A percentile compares a stretch with the other conserved stretches of the same genome.
These are phyloP conservation scores for Penicillium verhagenii DNA, from an alignment of 495 filamentous ascomycete species.

Conservation along the genomic window DNA sequence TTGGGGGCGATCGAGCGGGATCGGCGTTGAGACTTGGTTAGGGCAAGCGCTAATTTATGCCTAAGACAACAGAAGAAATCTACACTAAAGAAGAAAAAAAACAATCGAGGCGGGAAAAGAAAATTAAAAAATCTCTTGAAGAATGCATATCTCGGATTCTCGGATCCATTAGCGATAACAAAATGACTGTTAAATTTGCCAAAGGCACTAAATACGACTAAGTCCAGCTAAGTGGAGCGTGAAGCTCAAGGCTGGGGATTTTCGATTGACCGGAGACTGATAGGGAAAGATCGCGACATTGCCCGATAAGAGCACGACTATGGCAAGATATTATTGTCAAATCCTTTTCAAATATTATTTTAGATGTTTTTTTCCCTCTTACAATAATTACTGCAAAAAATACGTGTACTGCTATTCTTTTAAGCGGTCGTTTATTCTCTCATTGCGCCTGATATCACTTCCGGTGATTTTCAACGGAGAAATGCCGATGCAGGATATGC, in stretches of 20 bases:
- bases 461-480: slow-evolving; percentile 18
- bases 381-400: no score
- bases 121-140: not conserved
- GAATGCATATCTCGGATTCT: not conserved
- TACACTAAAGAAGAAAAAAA: no score
- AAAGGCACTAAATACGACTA: not conserved
- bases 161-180: not conserved
- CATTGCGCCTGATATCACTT: slow-evolving; percentile 7
- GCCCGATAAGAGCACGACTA: slow-evolving; percentile 17
- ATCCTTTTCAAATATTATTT: no score
- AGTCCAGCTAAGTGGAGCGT: not conserved
- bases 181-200: not conserved
- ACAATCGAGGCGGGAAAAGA: no score
- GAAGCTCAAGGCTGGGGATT: not conserved
- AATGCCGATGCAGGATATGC: slow-evolving; percentile 17
- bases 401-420: not conserved
- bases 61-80: not conserved
- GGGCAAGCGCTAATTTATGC: not conserved
- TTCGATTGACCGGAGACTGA: slow-evolving; percentile 1
- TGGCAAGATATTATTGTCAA: not conserved
- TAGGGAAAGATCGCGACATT: slow-evolving; percentile 16
- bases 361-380: no score
- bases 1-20: slow-evolving; percentile 4
- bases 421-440: not conserved
- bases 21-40: not conserved